These are phyloP conservation scores for Rhodotorula toruloides DNA, from an alignment of 768 basidiomycete genomes.

Conservation along the genomic window DNA sequence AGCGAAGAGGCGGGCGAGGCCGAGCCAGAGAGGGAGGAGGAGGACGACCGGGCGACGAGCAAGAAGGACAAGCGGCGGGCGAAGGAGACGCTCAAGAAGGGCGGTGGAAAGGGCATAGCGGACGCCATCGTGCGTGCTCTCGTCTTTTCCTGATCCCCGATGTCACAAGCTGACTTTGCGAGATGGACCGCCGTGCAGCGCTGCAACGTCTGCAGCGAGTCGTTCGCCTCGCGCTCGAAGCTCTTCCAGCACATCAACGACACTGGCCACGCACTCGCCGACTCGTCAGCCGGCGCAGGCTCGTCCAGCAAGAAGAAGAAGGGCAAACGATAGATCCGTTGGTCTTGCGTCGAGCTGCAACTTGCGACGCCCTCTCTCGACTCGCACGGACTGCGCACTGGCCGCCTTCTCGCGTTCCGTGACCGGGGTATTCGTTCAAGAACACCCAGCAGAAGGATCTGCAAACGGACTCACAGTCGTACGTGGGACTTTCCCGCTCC, in stretches of 20 bases:
- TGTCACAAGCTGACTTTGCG: neutral
- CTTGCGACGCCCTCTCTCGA: neutral
- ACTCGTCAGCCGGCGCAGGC: constrained; percentile 1
- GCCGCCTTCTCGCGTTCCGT: no score
- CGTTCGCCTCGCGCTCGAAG: constrained; percentile 41
- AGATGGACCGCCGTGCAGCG: constrained; percentile 13
- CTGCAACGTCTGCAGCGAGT: constrained; percentile 42
- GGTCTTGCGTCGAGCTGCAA: no score
- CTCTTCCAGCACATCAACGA: constrained; percentile 44
- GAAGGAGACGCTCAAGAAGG: constrained; percentile 54
- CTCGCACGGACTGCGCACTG: no score
- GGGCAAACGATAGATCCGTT: constrained; percentile 26
- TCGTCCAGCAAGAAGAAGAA: constrained; percentile 39
- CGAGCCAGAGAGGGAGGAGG: constrained; percentile 2
- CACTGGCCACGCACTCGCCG: constrained; percentile 42
- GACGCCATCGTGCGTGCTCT: neutral
- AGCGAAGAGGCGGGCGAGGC: constrained; percentile 5
- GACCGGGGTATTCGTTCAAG: no score
- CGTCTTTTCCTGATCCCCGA: neutral
- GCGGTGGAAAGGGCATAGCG: neutral
- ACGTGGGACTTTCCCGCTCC: no score
- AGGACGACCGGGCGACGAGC: constrained; percentile 49
- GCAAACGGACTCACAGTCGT: no score
- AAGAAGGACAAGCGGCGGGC: constrained; percentile 79
- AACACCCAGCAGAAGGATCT: no score